These are phyloP conservation scores for Beta vulgaris DNA, from an alignment of 148 eudicot genomes.

Conservation along the genomic window DNA sequence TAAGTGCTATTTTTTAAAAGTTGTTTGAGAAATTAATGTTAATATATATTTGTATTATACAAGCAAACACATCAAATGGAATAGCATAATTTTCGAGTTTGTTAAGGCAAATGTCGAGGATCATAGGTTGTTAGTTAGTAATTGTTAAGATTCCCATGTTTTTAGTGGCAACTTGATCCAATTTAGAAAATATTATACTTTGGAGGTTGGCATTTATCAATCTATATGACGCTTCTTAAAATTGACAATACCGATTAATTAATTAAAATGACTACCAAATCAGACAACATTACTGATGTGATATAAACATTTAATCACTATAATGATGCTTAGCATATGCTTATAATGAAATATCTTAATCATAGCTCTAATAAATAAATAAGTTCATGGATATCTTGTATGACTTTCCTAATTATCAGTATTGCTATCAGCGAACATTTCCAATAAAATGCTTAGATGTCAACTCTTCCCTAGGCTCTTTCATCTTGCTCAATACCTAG, in stretches of 20 bases:
- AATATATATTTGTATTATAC: too few relatives aligned
- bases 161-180: background rate
- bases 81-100: too few relatives aligned
- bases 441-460: background rate
- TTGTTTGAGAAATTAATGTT: too few relatives aligned
- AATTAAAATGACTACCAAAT: background rate
- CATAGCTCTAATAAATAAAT: too few relatives aligned
- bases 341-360: background rate
- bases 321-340: background rate
- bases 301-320: background rate
- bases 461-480: background rate
- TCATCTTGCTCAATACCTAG: background rate
- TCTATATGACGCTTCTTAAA: background rate
- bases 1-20: too few relatives aligned
- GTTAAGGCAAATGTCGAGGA: too few relatives aligned
- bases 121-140: too few relatives aligned
- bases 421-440: too few relatives aligned
- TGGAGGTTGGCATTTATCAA: background rate
- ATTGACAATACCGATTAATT: background rate
- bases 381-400: too few relatives aligned
- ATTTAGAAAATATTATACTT: background rate
- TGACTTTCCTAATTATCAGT: too few relatives aligned
- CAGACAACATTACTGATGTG: background rate
- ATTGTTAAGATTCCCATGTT: background rate
- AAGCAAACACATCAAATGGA: too few relatives aligned